Evolutionary conservation across 2,329 filamentous ascomycete species (phyloP), one percentile per base, ranked within the genome.

Genomic region (Cladosporium velox): DNA sequence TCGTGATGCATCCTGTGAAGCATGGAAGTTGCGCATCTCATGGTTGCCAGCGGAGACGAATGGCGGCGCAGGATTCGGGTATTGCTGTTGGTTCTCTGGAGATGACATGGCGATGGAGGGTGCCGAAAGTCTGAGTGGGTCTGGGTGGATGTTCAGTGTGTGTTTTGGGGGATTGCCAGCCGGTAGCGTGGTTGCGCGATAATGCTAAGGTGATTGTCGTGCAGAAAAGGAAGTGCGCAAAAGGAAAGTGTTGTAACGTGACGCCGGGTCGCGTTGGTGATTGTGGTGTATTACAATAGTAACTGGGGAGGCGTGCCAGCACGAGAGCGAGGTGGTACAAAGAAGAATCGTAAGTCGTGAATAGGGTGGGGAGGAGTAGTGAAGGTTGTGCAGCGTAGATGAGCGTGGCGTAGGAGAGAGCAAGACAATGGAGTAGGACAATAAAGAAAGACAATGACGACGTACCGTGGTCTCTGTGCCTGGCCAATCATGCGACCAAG

Each of bases 21-120:
- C 82, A 79, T 85, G 86, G 82, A 85, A 85, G 80, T 85, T 81
- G 82, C 82, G 83, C 83, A 84, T 84, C 82, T 85, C 84, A 85
- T 86, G 82, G 78, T 81, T 84, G 83, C 82, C 84, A 85, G 84
- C 83, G 82, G 84, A 85, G 78, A 82, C 81, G 82, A 83, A 84
- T 80, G 83, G 82, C 83, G 82, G 82, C 77, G 83, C 80, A 80
- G 81, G 79, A 77, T 82, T 79, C 78, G 84, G 83, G 79, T 77
- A 74, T 77, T 82, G 80, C 81, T 83, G 82, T 82, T 82, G 82
- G 77, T 82, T 82, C 78, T 79, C 78, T 78, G 81, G 77, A 77
- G 79, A 80, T 79, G 80, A 78, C 81, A 83, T 83, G 73, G 72
- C 70, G 70, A 60, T 67, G 68, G 68, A 67, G 65, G 66, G 66